Conservation (phyloP, 768 basidiomycete species). For the Macrolepiota dolichaula region DNA sequence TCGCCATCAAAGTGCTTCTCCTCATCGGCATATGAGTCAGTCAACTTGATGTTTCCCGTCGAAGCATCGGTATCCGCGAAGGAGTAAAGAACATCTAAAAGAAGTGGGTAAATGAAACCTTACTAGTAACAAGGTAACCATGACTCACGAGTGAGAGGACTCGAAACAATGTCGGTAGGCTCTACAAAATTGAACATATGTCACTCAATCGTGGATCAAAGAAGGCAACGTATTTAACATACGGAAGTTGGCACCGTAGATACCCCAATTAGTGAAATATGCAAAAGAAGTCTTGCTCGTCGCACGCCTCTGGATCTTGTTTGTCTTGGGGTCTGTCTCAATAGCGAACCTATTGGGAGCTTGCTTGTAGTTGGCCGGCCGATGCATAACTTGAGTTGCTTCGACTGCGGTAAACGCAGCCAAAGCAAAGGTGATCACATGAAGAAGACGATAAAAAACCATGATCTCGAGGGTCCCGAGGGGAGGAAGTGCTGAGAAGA, state of each 20-base stretch:
- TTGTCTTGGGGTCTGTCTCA: slow-evolving; percentile 31
- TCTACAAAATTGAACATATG: slow-evolving; percentile 35
- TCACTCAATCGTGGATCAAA: slow-evolving; percentile 7
- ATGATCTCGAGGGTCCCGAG: slow-evolving; percentile 10
- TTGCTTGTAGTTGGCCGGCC: slow-evolving; percentile 44
- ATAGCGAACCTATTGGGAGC: slow-evolving; percentile 30
- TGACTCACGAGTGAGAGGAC: slow-evolving; percentile 57
- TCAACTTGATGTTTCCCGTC: slow-evolving; percentile 61
- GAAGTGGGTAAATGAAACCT: background rate
- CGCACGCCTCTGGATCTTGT: slow-evolving; percentile 38
- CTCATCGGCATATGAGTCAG: slow-evolving; percentile 74
- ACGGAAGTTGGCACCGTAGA: slow-evolving; percentile 66
- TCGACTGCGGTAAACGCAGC: slow-evolving; percentile 22
- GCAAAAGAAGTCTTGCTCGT: slow-evolving; percentile 38
- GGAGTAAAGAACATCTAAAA: slow-evolving; percentile 64
- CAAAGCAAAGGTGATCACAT: slow-evolving; percentile 24
- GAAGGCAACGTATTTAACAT: slow-evolving; percentile 16
- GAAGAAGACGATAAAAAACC: slow-evolving; percentile 17
- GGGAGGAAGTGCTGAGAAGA: background rate
- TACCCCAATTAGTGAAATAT: slow-evolving; percentile 66
- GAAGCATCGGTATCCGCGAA: slow-evolving; percentile 70
- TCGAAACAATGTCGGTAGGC: slow-evolving; percentile 58
- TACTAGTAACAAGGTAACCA: background rate
- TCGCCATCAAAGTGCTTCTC: slow-evolving; percentile 75
- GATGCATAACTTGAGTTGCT: slow-evolving; percentile 52